Base-by-base conservation (phyloP, 2,329 filamentous ascomycete genomes). In the Pseudogymnoascus destructans region DNA sequence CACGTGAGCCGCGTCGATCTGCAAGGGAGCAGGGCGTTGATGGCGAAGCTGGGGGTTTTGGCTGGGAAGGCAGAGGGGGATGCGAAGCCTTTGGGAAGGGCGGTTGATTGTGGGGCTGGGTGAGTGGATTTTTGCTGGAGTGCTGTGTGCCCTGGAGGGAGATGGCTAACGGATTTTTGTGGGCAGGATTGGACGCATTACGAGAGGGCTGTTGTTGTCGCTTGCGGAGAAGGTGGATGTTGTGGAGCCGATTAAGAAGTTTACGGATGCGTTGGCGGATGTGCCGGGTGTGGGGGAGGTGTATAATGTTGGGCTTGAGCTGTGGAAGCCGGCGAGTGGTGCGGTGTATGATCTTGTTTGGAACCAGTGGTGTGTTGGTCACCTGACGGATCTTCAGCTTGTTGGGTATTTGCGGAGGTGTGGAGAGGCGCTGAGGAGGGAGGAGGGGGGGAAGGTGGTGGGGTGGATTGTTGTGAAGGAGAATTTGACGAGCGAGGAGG, bases 311-410 rank as follows among this genome's bases (percentile, higher is more conserved):
- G 88, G 89, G 0, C 73, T 95, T 0, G 85, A 95, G 70, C 77
- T 79, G 25, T 95, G 88, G 88, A 74, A 77, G 0, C 72, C 66
- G 0, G 65, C 67, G 49, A 65, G 71, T 13, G 70, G 69, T 0
- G 67, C 71, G 5, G 67, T 68, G 17, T 96, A 96, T 70, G 86
- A 91, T 68, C 70, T 95, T 49, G 82, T 96, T 61, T 95, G 89
- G 88, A 85, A 81, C 57, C 91, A 96, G 71, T 95, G 91, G 90
- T 96, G 90, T 70, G 71, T 92, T 6, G 86, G 88, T 21, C 86
- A 96, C 70, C 73, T 95, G 58, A 89, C 80, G 0, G 89, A 95
- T 68, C 72, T 71, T 6, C 82, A 95, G 69, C 69, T 96, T 3
- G 74, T 86, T 0, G 73, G 73, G 1, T 95, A 85, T 66, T 71